Percentiles rank a stretch among this genome's conserved stretches.
phyloP scores from a whole-genome alignment of 768 basidiomycete genomes.

The Serendipita sp. region DNA sequence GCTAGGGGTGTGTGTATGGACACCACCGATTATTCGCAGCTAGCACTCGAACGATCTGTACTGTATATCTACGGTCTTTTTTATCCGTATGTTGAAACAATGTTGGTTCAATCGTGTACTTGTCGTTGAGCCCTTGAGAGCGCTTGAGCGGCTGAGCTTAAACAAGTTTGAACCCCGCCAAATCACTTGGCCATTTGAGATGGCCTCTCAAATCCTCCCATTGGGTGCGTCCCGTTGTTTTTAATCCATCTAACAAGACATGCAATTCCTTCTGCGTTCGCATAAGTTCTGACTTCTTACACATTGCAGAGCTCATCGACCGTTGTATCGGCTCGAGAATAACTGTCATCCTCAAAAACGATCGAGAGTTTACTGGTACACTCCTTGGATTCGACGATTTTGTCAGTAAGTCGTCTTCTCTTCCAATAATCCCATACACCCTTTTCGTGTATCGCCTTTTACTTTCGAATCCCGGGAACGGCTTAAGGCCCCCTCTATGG shows the following conservation, averaged over 20 bases:
- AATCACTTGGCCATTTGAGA: conserved; percentile 18
- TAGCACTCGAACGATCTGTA: too few relatives aligned
- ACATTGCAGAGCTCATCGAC: conserved; percentile 70
- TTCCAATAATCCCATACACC: background rate
- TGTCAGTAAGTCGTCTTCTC: conserved; percentile 65
- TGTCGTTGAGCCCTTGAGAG: too few relatives aligned
- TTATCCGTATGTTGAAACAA: too few relatives aligned
- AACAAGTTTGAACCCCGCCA: too few relatives aligned
- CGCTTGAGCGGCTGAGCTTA: too few relatives aligned
- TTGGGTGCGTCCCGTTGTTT: conserved; percentile 33
- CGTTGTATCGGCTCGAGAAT: conserved; percentile 92
- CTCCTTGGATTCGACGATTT: conserved; percentile 96
- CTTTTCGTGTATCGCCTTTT: background rate
- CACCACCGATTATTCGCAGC: too few relatives aligned
- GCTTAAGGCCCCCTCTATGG: background rate
- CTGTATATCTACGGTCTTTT: too few relatives aligned
- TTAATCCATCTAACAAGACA: background rate
- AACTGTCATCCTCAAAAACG: conserved; percentile 97
- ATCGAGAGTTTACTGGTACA: conserved; percentile 91
- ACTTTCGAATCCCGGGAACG: background rate
- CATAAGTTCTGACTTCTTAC: background rate
- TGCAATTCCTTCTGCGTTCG: background rate
- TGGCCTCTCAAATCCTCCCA: conserved; percentile 92
- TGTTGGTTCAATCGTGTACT: too few relatives aligned
- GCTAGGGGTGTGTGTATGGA: too few relatives aligned